Conservation (phyloP, 768 basidiomycete genomes). For the Tubosaeta sp. region DNA sequence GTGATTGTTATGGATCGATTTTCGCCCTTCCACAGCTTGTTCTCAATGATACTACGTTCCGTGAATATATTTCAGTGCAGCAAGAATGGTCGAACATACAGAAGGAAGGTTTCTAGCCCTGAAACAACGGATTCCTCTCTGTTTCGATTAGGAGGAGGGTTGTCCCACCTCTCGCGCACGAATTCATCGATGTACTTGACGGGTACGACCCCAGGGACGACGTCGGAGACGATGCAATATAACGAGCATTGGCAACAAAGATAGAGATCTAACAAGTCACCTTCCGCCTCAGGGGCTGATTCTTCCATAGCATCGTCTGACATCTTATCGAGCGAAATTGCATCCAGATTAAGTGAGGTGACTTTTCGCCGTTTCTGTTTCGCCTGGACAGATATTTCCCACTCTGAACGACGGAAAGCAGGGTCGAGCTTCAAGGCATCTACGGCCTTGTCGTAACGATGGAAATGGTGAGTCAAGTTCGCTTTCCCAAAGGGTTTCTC, state of each 20-base stretch:
- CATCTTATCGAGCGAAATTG: conserved; percentile 17
- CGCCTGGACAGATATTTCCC: conserved; percentile 48
- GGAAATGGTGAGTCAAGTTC: conserved; percentile 80
- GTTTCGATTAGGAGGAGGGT: conserved; percentile 54
- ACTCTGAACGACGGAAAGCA: conserved; percentile 54
- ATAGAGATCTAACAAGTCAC: conserved; percentile 68
- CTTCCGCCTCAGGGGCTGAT: conserved; percentile 34
- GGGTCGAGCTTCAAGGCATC: conserved; percentile 66
- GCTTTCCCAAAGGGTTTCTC: conserved; percentile 41
- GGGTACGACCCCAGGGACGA: conserved; percentile 73
- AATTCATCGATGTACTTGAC: conserved; percentile 59
- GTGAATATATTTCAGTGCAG: conserved; percentile 1
- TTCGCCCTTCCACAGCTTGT: conserved; percentile 71
- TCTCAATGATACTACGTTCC: conserved; percentile 60
- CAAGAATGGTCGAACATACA: conserved; percentile 41
- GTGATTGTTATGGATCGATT: conserved; percentile 50
- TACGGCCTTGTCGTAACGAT: conserved; percentile 65
- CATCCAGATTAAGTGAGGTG: conserved; percentile 35
- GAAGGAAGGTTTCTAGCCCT: conserved; percentile 62
- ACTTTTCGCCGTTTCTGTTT: conserved; percentile 56
- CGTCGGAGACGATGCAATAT: conserved; percentile 63
- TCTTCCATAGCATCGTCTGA: conserved; percentile 33
- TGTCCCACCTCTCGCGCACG: conserved; percentile 52
- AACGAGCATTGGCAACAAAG: conserved; percentile 82
- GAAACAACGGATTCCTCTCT: conserved; percentile 51